Base-by-base conservation (phyloP, 2,329 filamentous ascomycete species). In the Phaeophleospora eucalypticola region DNA sequence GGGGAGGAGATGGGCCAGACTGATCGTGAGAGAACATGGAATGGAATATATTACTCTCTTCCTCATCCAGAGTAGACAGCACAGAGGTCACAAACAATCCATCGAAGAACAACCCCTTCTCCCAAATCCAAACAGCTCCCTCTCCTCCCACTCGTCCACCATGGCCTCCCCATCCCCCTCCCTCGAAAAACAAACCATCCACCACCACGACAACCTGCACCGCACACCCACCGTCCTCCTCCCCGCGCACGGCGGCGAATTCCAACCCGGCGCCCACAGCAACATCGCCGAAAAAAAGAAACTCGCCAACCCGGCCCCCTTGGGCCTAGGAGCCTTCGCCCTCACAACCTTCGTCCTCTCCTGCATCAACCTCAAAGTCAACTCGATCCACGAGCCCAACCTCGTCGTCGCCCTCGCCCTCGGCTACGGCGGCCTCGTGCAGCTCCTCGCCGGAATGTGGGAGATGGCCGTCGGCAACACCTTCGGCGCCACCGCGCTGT, bases 401-500 rank as follows among this genome's bases (percentile, higher is more conserved):
- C 78, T 91, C 45, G 81, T 84, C 36, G 75, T 89, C 8, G 79
- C 80, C 10, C 70, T 84, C 14, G 85, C 86, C 4, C 84, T 84
- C 58, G 86, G 78, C 18, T 90, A 90, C 65, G 87, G 87, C 60
- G 87, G 86, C 59, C 73, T 89, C 14, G 81, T 90, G 35, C 87
- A 93, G 72, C 75, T 91, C 41, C 73, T 88, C 17, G 84, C 87
- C 56, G 87, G 87, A 72, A 93, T 91, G 87, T 93, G 87, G 87
- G 87, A 91, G 72, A 87, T 91, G 80, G 86, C 86, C 29, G 77
- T 87, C n/a, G 87, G 86, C 47, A 91, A 91, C 75, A 91, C 87
- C 9, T 90, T 91, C 57, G 86, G 86, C 75, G 87, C 86, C 42
- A 90, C 86, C 18, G 86, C 87, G 16, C 72, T 91, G 47, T 87